Evolutionary conservation across 148 eudicot genomes (phyloP), one percentile per base, ranked within the genome.

Genomic region (Dianthus caryophyllus): DNA sequence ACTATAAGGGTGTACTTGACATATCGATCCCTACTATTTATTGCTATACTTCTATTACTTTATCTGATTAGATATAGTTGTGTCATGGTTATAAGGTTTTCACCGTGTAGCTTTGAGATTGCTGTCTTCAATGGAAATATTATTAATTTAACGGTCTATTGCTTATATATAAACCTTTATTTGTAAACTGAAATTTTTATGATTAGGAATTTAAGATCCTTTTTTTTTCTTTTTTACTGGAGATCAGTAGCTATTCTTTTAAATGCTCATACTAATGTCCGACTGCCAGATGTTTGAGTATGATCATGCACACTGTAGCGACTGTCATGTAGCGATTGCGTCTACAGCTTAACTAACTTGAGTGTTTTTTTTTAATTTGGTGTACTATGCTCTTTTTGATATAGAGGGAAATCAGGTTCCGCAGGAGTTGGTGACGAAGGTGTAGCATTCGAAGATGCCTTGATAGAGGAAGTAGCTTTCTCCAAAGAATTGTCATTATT

Each of bases 321-420:
- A 22, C 22, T 14, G 30, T 14, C n/a, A n/a, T 50, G 13, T 30
- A 30, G 14, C 20, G 9, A 36, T 53, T 20, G 4, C 54, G 13
- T 53, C 25, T 38, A 17, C 12, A 22, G 25, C 12, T 48, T 59
- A n/a, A 33, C 46, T n/a, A 44, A 66, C 17, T 60, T 25, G 22
- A 16, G 5, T 55, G 24, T n/a, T n/a, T n/a, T 20, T 73, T n/a
- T 57, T 73, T 20, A n/a, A 48, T 63, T 36, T 41, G 46, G 71
- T 74, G 76, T 89, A 95, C 70, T 95, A 95, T 77, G 99, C 96
- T 65, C 91, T 95, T 48, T 95, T 75, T 77, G 97, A 95, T 76
- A 76, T 84, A 86, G 99, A 90, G 31, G 99, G 99, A 33, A 95
- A 85, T 69, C 87, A 95, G 83, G 97, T 95, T 68, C 84, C 96